Evolutionary conservation across 75 land plant species (phyloP).

Genomic region (Pinus taeda): DNA sequence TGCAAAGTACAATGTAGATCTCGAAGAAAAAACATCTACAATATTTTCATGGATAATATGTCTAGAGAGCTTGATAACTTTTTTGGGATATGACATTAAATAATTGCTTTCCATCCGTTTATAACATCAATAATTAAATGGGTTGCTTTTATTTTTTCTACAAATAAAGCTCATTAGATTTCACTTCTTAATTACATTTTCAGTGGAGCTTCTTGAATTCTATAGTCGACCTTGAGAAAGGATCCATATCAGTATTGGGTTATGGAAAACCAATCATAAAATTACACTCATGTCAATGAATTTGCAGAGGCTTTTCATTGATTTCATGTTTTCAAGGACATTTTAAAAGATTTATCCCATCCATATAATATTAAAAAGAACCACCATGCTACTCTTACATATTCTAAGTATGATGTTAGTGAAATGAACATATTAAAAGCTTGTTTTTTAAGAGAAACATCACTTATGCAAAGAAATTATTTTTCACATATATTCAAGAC

Average conservation of each 20-base stretch:
- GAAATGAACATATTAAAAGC: conserved; percentile 63
- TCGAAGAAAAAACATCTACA: conserved; percentile 55
- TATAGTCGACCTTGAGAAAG: conserved; percentile 41
- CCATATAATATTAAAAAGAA: conserved; percentile 29
- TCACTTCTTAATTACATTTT: conserved; percentile 12
- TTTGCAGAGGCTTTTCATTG: conserved; percentile 24
- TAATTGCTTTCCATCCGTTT: background rate
- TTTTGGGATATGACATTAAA: too few species aligned
- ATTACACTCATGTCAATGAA: conserved; percentile 26
- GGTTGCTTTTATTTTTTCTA: background rate
- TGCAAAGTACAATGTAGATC: conserved; percentile 38
- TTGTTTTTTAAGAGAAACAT: conserved; percentile 45
- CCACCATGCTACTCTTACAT: conserved; percentile 53
- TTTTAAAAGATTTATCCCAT: conserved; percentile 24
- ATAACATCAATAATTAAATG: background rate
- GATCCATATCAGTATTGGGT: conserved; percentile 52
- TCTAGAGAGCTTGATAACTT: too few species aligned
- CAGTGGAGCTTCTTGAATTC: conserved; percentile 14
- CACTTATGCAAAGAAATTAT: conserved; percentile 81
- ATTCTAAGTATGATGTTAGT: conserved; percentile 49
- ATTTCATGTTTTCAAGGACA: conserved; percentile 15
- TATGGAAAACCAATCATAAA: conserved; percentile 20
- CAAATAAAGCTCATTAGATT: background rate
- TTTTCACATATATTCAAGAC: conserved; percentile 80
- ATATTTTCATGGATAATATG: background rate